Evolutionary conservation across 129 eudicot species (phyloP).

Genomic region (Ambrosia trifida): DNA sequence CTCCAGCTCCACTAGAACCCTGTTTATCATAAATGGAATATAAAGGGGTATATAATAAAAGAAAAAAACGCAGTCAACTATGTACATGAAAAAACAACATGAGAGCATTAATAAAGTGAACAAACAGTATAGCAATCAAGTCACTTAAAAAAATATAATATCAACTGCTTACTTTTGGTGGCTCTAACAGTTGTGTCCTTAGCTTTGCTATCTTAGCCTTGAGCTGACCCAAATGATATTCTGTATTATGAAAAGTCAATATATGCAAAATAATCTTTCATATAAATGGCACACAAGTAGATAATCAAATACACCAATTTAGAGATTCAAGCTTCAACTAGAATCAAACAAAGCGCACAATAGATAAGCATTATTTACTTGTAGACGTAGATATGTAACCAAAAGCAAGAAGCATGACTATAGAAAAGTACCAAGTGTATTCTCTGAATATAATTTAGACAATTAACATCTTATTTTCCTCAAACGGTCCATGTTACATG

Average conservation of each 20-base stretch:
- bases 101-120: background rate
- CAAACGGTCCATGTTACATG: conserved; percentile 5
- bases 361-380: background rate
- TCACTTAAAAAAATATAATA: background rate
- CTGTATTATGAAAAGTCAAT: conserved; percentile 35
- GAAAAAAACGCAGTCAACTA: background rate
- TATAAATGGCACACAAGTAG: background rate
- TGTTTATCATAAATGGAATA: conserved; percentile 33
- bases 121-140: conserved; percentile 22
- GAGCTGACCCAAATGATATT: conserved; percentile 99
- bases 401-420: background rate
- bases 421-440: background rate
- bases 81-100: background rate
- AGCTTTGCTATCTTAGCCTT: conserved; percentile 99
- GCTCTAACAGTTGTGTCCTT: conserved; percentile 94
- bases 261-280: conserved; percentile 3
- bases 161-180: conserved; percentile 79
- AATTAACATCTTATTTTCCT: background rate
- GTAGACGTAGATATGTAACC: background rate
- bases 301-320: background rate
- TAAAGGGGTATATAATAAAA: background rate
- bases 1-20: conserved; percentile 96
- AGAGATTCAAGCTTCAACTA: background rate
- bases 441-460: background rate
- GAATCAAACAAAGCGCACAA: background rate